A percentile compares a stretch with the other conserved stretches of the same genome.
phyloP scores from a whole-genome alignment of 2,329 filamentous ascomycete genomes.

The Aspergillus melleus region DNA sequence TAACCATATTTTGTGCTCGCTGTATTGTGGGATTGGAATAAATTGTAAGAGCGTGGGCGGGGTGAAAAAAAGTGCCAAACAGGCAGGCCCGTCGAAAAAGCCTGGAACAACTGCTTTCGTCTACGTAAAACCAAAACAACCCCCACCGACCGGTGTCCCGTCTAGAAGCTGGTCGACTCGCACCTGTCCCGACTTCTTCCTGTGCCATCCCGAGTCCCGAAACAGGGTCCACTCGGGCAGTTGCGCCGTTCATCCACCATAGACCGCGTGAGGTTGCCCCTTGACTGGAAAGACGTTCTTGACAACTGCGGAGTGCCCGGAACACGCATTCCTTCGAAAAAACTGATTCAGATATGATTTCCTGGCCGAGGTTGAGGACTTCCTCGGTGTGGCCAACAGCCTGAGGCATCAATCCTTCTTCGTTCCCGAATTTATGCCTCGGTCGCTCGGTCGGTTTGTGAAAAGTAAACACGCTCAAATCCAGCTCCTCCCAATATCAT shows the following conservation, averaged over 20 bases:
- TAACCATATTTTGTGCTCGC: too few relatives aligned
- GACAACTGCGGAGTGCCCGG: slow-evolving; percentile 57
- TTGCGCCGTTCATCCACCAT: slow-evolving; percentile 60
- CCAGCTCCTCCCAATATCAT: too few relatives aligned
- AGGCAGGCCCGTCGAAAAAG: neutral
- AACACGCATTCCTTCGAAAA: slow-evolving; percentile 55
- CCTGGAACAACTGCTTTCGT: slow-evolving; percentile 18
- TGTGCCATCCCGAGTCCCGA: slow-evolving; percentile 28
- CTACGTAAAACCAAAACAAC: slow-evolving; percentile 73
- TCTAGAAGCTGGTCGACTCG: slow-evolving; percentile 41
- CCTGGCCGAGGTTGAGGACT: neutral
- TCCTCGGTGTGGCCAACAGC: too few relatives aligned
- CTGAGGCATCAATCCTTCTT: too few relatives aligned
- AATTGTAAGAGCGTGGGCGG: too few relatives aligned
- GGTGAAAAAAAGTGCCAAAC: neutral
- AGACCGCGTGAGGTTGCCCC: slow-evolving; percentile 42
- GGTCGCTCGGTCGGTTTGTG: too few relatives aligned
- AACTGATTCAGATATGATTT: slow-evolving; percentile 49
- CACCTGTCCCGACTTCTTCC: slow-evolving; percentile 35
- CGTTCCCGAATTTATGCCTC: too few relatives aligned
- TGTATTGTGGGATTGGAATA: too few relatives aligned
- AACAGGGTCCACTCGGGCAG: slow-evolving; percentile 10
- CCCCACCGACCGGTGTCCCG: slow-evolving; percentile 59
- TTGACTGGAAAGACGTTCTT: slow-evolving; percentile 32
- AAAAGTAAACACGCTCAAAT: too few relatives aligned